Evolutionary conservation across 768 basidiomycete species (phyloP).

Genomic region (Terana coerulea): DNA sequence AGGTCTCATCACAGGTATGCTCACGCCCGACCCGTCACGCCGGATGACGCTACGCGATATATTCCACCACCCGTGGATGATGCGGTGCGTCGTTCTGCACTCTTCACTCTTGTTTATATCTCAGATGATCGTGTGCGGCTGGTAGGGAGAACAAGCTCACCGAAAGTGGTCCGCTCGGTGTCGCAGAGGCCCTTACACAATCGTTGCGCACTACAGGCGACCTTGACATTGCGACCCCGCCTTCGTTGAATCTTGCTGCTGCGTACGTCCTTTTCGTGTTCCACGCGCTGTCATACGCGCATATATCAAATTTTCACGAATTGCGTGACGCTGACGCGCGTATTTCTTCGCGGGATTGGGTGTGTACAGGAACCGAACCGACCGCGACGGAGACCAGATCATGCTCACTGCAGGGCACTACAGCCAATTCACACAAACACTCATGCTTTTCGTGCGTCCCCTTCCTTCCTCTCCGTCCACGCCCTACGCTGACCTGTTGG

Average conservation of each 20-base stretch:
- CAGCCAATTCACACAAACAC: constrained; percentile 76
- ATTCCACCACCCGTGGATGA: constrained; percentile 67
- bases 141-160: constrained; percentile 71
- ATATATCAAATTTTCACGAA: too few species aligned
- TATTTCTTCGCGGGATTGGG: neutral
- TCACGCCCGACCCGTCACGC: constrained; percentile 64
- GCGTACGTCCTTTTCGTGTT: neutral
- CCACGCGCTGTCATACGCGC: too few species aligned
- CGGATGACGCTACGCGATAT: constrained; percentile 64
- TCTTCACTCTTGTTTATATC: neutral
- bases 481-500: neutral
- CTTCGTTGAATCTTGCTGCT: constrained; percentile 21
- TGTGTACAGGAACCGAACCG: constrained; percentile 20
- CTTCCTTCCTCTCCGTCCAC: neutral
- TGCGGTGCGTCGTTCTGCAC: constrained; percentile 43
- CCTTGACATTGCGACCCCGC: constrained; percentile 65
- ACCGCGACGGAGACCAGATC: constrained; percentile 54
- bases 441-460: constrained; percentile 76
- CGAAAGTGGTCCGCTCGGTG: constrained; percentile 38
- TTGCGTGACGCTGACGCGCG: too few species aligned
- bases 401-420: constrained; percentile 54
- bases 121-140: neutral
- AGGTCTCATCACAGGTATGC: constrained; percentile 76
- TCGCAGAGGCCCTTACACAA: constrained; percentile 72
- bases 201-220: constrained; percentile 69